Percentiles rank a stretch among this genome's conserved stretches.
Evolutionary conservation across 805 yeast species (phyloP).

Genomic region (Nakazawaea ambrosiae): DNA sequence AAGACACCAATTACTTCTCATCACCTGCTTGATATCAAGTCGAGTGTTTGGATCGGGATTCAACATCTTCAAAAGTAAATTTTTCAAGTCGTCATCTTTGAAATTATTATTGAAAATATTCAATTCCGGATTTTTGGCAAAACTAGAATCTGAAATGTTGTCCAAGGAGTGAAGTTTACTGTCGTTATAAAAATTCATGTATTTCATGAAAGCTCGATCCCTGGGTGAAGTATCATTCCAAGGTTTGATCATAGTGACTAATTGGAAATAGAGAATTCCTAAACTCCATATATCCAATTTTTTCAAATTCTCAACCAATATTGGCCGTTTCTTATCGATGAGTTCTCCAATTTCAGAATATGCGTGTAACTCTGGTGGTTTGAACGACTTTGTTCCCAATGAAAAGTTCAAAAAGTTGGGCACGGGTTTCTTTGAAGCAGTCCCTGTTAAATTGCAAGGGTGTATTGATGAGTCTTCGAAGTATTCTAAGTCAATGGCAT

Average conservation of each 20-base stretch:
- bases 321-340: neutral
- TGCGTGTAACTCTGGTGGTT: slow-evolving; percentile 43
- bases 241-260: slow-evolving; percentile 37
- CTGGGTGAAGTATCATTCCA: slow-evolving; percentile 35
- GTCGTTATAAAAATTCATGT: slow-evolving; percentile 4
- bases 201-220: slow-evolving; percentile 15
- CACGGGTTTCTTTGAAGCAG: slow-evolving; percentile 1
- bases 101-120: neutral
- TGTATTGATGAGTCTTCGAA: slow-evolving; percentile 10
- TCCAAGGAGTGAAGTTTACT: slow-evolving; percentile 3
- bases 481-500: slow-evolving; percentile 29
- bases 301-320: slow-evolving; percentile 20
- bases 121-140: slow-evolving; percentile 2
- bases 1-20: slow-evolving; percentile 25
- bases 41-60: slow-evolving; percentile 22
- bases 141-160: neutral
- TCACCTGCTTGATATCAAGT: slow-evolving; percentile 14
- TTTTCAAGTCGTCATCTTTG: slow-evolving; percentile 11
- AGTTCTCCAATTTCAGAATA: slow-evolving; percentile 14
- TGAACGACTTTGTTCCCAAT: slow-evolving; percentile 47
- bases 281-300: slow-evolving; percentile 45
- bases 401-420: slow-evolving; percentile 19
- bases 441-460: slow-evolving; percentile 4
- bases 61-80: slow-evolving; percentile 20
- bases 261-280: slow-evolving; percentile 41